These are phyloP conservation scores for Irpex rosettiformis DNA, from an alignment of 1,284 basidiomycete genomes.

Conservation along the genomic window DNA sequence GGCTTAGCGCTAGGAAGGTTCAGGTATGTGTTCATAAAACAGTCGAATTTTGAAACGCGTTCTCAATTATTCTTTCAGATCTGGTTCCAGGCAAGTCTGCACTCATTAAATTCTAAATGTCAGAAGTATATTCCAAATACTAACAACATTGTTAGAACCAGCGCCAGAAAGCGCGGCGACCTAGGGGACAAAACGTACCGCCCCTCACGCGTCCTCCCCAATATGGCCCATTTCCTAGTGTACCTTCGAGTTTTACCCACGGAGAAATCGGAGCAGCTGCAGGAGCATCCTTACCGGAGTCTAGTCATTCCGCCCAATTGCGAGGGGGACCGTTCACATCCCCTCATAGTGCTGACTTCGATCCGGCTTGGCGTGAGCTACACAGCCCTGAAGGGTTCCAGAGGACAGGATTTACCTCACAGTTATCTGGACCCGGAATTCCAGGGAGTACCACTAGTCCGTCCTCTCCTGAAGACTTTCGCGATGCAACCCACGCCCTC, in stretches of 20 bases:
- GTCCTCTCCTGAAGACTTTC: slow-evolving; percentile 2
- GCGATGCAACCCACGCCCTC: background rate
- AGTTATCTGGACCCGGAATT: slow-evolving; percentile 60
- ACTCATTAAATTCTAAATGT: too few species aligned
- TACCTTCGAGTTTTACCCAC: slow-evolving; percentile 25
- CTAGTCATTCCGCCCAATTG: slow-evolving; percentile 19
- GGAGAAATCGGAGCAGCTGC: slow-evolving; percentile 5
- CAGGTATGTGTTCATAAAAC: slow-evolving; percentile 52
- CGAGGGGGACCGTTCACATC: slow-evolving; percentile 10
- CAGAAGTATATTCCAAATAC: slow-evolving; percentile 20
- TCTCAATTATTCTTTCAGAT: slow-evolving; percentile 45
- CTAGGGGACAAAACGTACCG: slow-evolving; percentile 40
- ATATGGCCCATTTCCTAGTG: slow-evolving; percentile 55
- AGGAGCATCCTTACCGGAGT: slow-evolving; percentile 13
- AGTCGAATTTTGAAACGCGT: slow-evolving; percentile 10
- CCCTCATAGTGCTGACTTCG: background rate
- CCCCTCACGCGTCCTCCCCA: slow-evolving; percentile 52
- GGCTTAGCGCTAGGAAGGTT: slow-evolving; percentile 80
- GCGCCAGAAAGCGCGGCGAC: slow-evolving; percentile 75
- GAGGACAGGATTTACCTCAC: slow-evolving; percentile 8
- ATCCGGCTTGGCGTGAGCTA: slow-evolving; percentile 1
- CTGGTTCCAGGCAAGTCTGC: slow-evolving; percentile 72
- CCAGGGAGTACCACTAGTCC: slow-evolving; percentile 39
- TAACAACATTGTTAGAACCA: slow-evolving; percentile 53
- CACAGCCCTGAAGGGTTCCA: background rate